A percentile compares a stretch with the other conserved stretches of the same genome.
phyloP scores from a whole-genome alignment of 2,329 filamentous ascomycete species.

The Calonectria pteridis region DNA sequence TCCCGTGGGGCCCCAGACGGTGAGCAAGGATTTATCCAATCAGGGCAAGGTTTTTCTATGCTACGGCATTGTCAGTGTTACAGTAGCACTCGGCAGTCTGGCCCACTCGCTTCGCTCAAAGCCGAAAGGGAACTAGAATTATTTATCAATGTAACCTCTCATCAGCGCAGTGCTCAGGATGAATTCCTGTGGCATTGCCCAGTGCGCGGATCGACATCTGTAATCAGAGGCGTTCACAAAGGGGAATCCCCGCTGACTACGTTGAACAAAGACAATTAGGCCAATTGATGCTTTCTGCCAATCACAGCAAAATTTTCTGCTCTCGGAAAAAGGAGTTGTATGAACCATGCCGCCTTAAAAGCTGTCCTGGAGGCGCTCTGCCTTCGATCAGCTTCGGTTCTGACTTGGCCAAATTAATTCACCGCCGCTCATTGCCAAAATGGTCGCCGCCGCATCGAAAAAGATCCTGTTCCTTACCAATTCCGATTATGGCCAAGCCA shows the following conservation, averaged over 20 bases:
- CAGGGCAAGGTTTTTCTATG: neutral
- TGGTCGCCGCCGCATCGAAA: neutral
- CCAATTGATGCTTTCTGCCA: neutral
- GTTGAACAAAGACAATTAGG: neutral
- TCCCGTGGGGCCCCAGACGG: neutral
- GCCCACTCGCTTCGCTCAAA: neutral
- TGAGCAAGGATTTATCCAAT: neutral
- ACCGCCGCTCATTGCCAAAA: neutral
- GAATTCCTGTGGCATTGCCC: no score
- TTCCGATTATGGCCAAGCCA: constrained; percentile 20
- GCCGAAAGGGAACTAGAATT: neutral
- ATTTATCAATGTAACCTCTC: neutral
- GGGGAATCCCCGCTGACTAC: neutral
- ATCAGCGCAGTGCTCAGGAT: neutral
- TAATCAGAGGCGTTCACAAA: neutral
- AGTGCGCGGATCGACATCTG: neutral
- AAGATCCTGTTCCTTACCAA: constrained; percentile 12
- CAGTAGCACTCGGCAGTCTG: neutral
- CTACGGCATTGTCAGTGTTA: neutral
- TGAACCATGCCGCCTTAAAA: no score
- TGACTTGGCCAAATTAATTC: no score
- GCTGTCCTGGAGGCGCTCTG: neutral
- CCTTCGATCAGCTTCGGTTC: neutral
- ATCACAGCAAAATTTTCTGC: no score
- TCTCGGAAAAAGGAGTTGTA: neutral